Percentiles rank a stretch among this genome's conserved stretches.
These are phyloP conservation scores for Vachellia pachyceras DNA, from an alignment of 306 rosid species.

Conservation along the genomic window DNA sequence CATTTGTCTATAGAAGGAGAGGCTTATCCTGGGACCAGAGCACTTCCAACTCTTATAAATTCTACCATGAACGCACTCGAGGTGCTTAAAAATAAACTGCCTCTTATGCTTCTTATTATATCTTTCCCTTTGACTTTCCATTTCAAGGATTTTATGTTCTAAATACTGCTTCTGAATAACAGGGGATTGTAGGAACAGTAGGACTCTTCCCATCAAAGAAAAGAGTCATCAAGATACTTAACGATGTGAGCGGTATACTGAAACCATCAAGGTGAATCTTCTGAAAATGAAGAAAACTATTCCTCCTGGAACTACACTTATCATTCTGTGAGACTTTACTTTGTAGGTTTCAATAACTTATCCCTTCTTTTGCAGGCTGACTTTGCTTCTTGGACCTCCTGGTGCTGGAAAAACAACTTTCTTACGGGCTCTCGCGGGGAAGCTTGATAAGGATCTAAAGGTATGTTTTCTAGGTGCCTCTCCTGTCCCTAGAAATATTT, in stretches of 20 bases:
- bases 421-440: slow-evolving; percentile 60
- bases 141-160: slow-evolving; percentile 2
- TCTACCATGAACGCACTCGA: slow-evolving; percentile 49
- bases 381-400: slow-evolving; percentile 74
- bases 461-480: slow-evolving; percentile 36
- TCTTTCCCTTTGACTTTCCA: neutral
- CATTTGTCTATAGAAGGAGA: slow-evolving; percentile 60
- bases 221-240: slow-evolving; percentile 55
- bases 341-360: neutral
- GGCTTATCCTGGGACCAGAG: slow-evolving; percentile 66
- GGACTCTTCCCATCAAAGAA: slow-evolving; percentile 60
- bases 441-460: slow-evolving; percentile 58
- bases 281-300: neutral
- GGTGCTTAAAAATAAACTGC: slow-evolving; percentile 33
- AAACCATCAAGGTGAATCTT: slow-evolving; percentile 61
- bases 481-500: neutral
- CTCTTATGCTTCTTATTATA: neutral
- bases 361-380: slow-evolving; percentile 49
- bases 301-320: neutral
- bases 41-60: slow-evolving; percentile 66
- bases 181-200: slow-evolving; percentile 50
- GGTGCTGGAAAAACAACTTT: slow-evolving; percentile 73
- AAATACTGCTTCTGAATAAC: neutral
- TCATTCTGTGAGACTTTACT: neutral
- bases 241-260: slow-evolving; percentile 59